Base-by-base conservation (phyloP, 1,284 basidiomycete species). In the Ceratobasidium theobromae region DNA sequence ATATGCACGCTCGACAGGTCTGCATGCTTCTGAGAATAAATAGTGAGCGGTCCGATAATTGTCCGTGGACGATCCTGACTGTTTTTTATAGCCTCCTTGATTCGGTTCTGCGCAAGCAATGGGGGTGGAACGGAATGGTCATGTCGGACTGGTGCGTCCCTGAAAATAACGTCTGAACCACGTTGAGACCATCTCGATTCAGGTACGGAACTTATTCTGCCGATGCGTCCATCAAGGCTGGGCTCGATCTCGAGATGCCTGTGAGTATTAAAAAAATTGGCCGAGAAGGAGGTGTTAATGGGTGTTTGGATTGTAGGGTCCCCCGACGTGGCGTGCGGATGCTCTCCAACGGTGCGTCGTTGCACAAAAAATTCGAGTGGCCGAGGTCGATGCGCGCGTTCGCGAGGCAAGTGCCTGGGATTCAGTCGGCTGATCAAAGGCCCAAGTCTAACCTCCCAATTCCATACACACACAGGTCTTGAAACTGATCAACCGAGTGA, bases 171-270 rank as follows among this genome's bases (percentile, higher is more conserved):
- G 38, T n/a, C 35, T 58, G 18, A 14, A 14, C 41, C 52, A 51
- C 57, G 4, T 43, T 25, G 32, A 62, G 66, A 41, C 68, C 70
- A 60, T 43, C 62, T 69, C 12, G 21, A 27, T 52, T 12, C 60
- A 85, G 84, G 85, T 83, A 79, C 72, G 86, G 86, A 6, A 84
- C 83, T 0, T 87, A 87, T 74, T 81, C 82, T 55, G 79, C 82
- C 40, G 84, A 84, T 69, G 75, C 78, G 41, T 76, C 82, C 1
- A 78, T 88, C 71, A 87, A 87, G 70, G 87, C 85, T 3, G 81
- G 82, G 0, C 71, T 86, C 4, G 84, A 86, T 71, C 76, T 86
- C 16, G 85, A 86, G 71, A 83, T 85, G 81, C 81, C 81, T 74
- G 62, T 65, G 21, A 35, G 62, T 33, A 78, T 30, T 16, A n/a